Evolutionary conservation across 78 protist species (phyloP).

Genomic region (Dictyostelium intermedium): DNA sequence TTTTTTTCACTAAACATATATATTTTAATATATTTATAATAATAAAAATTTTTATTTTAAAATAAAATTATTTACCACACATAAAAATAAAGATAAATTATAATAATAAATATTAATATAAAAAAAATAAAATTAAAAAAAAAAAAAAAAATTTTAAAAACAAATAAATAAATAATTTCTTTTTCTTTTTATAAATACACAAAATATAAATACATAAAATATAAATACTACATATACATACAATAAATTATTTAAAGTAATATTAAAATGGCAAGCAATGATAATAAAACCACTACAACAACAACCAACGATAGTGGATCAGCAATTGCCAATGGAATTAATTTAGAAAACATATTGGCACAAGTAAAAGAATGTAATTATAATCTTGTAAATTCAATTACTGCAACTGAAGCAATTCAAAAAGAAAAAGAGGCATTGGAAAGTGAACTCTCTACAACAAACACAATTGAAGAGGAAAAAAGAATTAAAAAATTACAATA

Average conservation of each 20-base stretch:
- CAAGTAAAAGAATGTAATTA: slow-evolving; percentile 55
- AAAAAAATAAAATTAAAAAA: neutral
- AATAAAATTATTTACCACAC: too few relatives aligned
- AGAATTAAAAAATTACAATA: slow-evolving; percentile 15
- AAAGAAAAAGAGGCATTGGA: slow-evolving; percentile 37
- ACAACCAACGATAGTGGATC: neutral
- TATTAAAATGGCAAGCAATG: neutral
- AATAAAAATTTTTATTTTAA: neutral
- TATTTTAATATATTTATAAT: too few relatives aligned
- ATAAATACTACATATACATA: too few relatives aligned
- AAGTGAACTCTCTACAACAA: neutral
- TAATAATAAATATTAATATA: neutral
- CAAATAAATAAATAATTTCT: neutral
- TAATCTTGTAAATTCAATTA: slow-evolving; percentile 49
- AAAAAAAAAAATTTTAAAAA: neutral
- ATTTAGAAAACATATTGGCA: neutral
- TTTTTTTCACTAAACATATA: too few relatives aligned
- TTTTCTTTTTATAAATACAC: too few relatives aligned
- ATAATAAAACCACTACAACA: neutral
- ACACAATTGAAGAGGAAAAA: neutral
- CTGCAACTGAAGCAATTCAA: slow-evolving; percentile 26
- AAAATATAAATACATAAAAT: neutral
- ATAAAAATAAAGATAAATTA: too few relatives aligned
- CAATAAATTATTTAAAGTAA: too few relatives aligned
- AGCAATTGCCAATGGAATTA: neutral